Evolutionary conservation across 306 rosid species (phyloP), one percentile per base, ranked within the genome.

Genomic region (Arachis hypogaea): DNA sequence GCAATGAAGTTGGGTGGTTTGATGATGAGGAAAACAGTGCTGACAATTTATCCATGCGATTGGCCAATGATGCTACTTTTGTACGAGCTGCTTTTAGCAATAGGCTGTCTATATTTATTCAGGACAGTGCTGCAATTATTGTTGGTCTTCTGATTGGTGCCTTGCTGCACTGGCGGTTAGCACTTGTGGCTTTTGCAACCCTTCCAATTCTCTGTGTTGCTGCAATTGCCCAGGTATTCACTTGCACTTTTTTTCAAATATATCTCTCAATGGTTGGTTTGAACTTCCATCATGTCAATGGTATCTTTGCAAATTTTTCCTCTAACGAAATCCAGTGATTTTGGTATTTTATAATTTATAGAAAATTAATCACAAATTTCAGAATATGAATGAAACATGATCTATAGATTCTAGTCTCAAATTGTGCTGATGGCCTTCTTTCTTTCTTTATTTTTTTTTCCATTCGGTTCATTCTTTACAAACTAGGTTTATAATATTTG

Each of bases 41-140:
- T 14, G 98, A 93, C 82, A 93, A 93, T 75, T 84, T 93, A 76
- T 93, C 98, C 80, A 93, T 93, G 97, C 93, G 97, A 71, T 83
- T 93, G 89, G 98, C 98, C 63, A 93, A 93, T 38, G 98, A 93
- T 72, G 98, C 98, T 63, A 93, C 98, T 66, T 93, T 93, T 81
- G 98, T 91, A 63, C 88, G 98, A 69, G 98, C 98, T 84, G 92
- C 98, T 78, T 93, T 93, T 80, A 93, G 98, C 85, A 93, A 93
- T 74, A 90, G 98, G 60, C 96, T 93, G 68, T 93, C 98, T 68
- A 93, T 93, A 82, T 91, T 93, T 74, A 89, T 93, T 82, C 98
- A 93, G 84, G 98, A 93, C 82, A 89, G 97, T 81, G 87, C 98
- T 88, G 98, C 98, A 56, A 78, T 93, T 72, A 78, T 91, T 81